Base-by-base conservation (phyloP, 2,329 filamentous ascomycete species). In the Ophiostoma sp. region DNA sequence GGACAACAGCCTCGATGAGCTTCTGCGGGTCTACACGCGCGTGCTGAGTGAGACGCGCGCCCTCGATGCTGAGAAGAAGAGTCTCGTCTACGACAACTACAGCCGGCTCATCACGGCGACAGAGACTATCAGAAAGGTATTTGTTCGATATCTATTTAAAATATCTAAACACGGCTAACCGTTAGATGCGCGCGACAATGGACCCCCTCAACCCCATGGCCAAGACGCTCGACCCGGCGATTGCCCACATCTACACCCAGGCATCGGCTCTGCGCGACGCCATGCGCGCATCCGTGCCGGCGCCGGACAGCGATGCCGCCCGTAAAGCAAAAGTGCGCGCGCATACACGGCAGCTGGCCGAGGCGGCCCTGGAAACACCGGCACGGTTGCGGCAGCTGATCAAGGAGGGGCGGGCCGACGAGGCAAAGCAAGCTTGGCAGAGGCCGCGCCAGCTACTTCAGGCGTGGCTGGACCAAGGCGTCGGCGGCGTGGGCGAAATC, bases 81-180 rank as follows among this genome's bases (percentile, higher is more conserved):
- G 94, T 1, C 81, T 99, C 72, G 95, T 99, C 4, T 99, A 99
- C 79, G 94, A 99, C 79, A 99, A 99, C 78, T 99, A 98, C 79
- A 95, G 91, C 75, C 98, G 98, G 81, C 81, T 99, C 74, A 97
- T 99, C 74, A 87, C 90, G n/a, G 95, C 95, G 0, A 97, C 96
- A 13, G 94, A 97, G 79, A 98, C 94, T 3, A 99, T 99, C 76
- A 87, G 91, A 67, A 93, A 92, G 81, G 87, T 87, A 23, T 15
- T 31, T 17, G 1, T 3, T 31, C 1, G 27, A 31, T 31, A 3
- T 31, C 27, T 31, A 31, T 31, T 1, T 3, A 31, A 31, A 31
- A 31, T 31, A 31, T 3, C 27, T 31, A 31, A 10, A 39, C 36
- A 39, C 36, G 13, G 27, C 57, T 27, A 64, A 17, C 10, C 6